Percentiles rank a stretch among this genome's conserved stretches.
Evolutionary conservation across 2,329 filamentous ascomycete genomes (phyloP).

Genomic region (Fusarium humuli): DNA sequence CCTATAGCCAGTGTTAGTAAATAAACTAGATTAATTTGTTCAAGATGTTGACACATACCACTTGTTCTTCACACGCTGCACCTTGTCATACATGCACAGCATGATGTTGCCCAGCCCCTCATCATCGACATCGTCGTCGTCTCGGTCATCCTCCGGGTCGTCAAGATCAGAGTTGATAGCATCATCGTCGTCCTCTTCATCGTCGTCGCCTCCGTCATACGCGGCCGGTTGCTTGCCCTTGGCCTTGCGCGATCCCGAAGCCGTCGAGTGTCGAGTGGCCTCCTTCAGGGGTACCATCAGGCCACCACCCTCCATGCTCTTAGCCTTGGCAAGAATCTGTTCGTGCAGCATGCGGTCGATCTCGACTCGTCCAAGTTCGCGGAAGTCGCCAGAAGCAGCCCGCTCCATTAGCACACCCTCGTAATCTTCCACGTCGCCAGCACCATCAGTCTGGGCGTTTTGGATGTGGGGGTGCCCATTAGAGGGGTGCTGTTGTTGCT

Average conservation of each 20-base stretch:
- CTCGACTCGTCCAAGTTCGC: conserved; percentile 68
- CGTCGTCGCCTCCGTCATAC: conserved; percentile 71
- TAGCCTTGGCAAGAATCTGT: conserved; percentile 73
- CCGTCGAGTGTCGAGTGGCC: conserved; percentile 54
- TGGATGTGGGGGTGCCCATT: conserved; percentile 45
- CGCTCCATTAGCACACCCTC: conserved; percentile 70
- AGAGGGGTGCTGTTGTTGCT: conserved; percentile 53
- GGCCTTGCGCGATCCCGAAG: conserved; percentile 31
- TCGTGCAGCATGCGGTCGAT: conserved; percentile 77
- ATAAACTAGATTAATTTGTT: not conserved
- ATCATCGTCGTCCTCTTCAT: conserved; percentile 82
- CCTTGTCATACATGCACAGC: conserved; percentile 99
- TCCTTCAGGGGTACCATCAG: conserved; percentile 79
- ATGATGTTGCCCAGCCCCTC: conserved; percentile 89
- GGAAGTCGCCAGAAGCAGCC: conserved; percentile 64
- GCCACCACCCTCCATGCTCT: conserved; percentile 78
- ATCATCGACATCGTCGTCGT: conserved; percentile 88
- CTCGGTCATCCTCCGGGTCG: conserved; percentile 86
- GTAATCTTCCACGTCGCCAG: conserved; percentile 69
- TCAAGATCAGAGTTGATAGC: conserved; percentile 99
- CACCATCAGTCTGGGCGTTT: conserved; percentile 78
- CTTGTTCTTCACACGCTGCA: conserved; percentile 99
- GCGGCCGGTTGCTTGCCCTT: conserved; percentile 57
- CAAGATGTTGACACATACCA: conserved; percentile 65
- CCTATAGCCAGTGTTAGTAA: conserved; percentile 57